phyloP scores from a whole-genome alignment of 2,329 filamentous ascomycete species.

The Plenodomus biglobosus region DNA sequence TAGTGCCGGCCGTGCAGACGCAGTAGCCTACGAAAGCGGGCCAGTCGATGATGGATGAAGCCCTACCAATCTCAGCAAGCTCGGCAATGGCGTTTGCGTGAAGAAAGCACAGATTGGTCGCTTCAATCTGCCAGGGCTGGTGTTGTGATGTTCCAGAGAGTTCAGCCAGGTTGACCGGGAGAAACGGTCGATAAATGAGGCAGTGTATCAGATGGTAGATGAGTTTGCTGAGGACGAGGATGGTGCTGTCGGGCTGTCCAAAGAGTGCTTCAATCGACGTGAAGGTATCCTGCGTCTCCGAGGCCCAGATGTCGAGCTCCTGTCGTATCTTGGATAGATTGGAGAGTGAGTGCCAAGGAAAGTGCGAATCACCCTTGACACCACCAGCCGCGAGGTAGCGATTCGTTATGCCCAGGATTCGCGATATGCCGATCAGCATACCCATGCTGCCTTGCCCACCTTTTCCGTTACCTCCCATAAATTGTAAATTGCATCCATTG shows the following conservation, averaged over 20 bases:
- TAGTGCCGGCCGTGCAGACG: constrained; percentile 81
- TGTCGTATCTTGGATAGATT: constrained; percentile 84
- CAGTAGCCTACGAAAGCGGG: constrained; percentile 85
- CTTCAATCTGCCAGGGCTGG: constrained; percentile 90
- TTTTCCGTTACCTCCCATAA: constrained; percentile 67
- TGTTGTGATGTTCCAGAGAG: constrained; percentile 79
- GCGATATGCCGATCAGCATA: constrained; percentile 81
- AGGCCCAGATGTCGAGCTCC: constrained; percentile 82
- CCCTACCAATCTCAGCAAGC: constrained; percentile 75
- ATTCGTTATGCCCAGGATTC: constrained; percentile 80
- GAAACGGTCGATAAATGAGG: constrained; percentile 81
- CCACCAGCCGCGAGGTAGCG: constrained; percentile 81
- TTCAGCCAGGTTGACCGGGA: constrained; percentile 81
- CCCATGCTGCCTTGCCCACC: constrained; percentile 74
- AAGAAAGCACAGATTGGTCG: constrained; percentile 81
- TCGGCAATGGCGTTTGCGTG: constrained; percentile 88
- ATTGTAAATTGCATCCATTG: constrained; percentile 74
- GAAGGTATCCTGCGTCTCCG: constrained; percentile 77
- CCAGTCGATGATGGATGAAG: constrained; percentile 76
- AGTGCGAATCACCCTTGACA: constrained; percentile 86
- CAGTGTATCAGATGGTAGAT: constrained; percentile 87
- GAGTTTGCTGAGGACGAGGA: constrained; percentile 78
- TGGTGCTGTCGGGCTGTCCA: constrained; percentile 74
- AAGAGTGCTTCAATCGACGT: constrained; percentile 74
- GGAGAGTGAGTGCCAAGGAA: constrained; percentile 85